Evolutionary conservation across 2,329 filamentous ascomycete species (phyloP), one percentile per base, ranked within the genome.

Genomic region (Endocalyx cinctus): DNA sequence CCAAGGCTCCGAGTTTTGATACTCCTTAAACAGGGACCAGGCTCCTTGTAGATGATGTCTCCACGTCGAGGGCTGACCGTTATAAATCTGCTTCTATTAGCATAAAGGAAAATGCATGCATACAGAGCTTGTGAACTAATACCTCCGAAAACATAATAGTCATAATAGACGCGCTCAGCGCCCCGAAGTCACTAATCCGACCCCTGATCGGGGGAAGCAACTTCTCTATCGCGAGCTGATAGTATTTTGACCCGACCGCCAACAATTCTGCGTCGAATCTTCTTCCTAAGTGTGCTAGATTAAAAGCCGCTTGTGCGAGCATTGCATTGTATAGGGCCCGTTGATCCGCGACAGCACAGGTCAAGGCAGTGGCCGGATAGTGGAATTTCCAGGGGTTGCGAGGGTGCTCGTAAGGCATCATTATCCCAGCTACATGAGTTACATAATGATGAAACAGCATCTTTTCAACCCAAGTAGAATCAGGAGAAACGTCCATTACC

Each of bases 371-470:
- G 13, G 29, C 15, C 15, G 29, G 29, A 19, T 31, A 31, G 15
- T 31, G 18, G 16, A 31, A n/a, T n/a, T 20, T 19, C 29, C 29
- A 31, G n/a, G 29, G 29, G 23, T 31, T 31, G 6, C 29, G 29
- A 6, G 29, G 29, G 15, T 31, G 29, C 5, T 31, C 29, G 17
- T 31, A 31, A 20, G 29, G 29, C 29, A 31, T 31, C 29, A 31
- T 31, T 12, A 31, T 31, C 5, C 5, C 15, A 11, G 29, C 16
- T 17, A 31, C 29, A 15, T 31, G 29, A 17, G 17, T 31, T 8
- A 23, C 29, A 14, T 31, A 31, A 19, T 31, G 29, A 23, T 31
- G 29, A 19, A 31, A 31, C 29, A 31, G 16, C 6, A 17, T 12
- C 18, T 20, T 31, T 14, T 31, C 29, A 7, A 7, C 18, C 5